Evolutionary conservation across 345 rosid species (phyloP), one percentile per base, ranked within the genome.

Genomic region (Salix brachista): DNA sequence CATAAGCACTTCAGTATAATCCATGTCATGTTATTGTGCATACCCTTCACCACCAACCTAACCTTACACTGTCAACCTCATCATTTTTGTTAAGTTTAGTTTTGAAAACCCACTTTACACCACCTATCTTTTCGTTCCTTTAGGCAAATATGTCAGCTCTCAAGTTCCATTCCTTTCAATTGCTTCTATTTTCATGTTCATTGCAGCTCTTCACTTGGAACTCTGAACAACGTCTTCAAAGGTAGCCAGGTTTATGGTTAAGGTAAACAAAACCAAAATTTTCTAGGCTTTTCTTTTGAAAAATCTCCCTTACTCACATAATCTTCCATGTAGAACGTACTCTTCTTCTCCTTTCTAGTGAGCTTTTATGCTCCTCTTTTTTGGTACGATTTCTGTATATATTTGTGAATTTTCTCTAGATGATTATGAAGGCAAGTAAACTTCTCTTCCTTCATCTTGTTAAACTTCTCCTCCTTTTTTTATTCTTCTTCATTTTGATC

Each of bases 61-160:
- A 8, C 62, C 70, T 37, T 73, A 26, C 58, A 54, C 56, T 54
- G 67, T 32, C 66, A 34, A 60, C 69, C 52, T 60, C 14, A 32
- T 54, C 69, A 74, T 74, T 65, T 74, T 74, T 60, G 25, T 73
- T 60, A 42, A 52, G 74, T 52, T 73, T 62, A 65, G 70, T 74
- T 25, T 50, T 42, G 62, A 62, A 74, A 62, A 41, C 77, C 70
- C 70, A 74, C 9, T 56, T 64, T 14, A 28, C 41, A 6, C 41
- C 10, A 37, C 32, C 32, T 30, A 37, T 37, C 41, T 37, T 37
- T 8, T 37, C 41, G 0, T 21, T 74, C 69, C 44, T 42, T 64
- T 44, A 39, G 61, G 60, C 41, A 44, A 44, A 36, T 26, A 41
- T 60, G 6, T 64, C 5, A 60, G 26, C 11, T 32, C 25, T 9